These are phyloP conservation scores for Grosmannia penicillata DNA, from an alignment of 2,329 filamentous ascomycete species.

Conservation along the genomic window DNA sequence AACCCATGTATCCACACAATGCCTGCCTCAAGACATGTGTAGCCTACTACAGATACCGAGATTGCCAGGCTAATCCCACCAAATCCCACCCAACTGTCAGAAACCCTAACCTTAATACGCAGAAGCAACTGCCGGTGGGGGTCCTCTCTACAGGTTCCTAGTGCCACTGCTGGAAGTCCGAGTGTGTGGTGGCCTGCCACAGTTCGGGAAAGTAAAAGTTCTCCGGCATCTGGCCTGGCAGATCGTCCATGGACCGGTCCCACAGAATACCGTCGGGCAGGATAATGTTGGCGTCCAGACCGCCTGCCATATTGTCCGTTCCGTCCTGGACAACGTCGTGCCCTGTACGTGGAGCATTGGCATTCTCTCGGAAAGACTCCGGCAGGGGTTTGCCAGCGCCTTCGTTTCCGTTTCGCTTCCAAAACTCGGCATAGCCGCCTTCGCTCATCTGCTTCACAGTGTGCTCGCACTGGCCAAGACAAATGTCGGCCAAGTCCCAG, in stretches of 20 bases:
- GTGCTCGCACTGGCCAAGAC: conserved; percentile 3
- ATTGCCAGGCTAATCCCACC: too few relatives aligned
- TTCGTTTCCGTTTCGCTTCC: neutral
- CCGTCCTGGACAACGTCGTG: neutral
- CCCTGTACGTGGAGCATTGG: neutral
- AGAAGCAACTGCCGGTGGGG: neutral
- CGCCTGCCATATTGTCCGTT: neutral
- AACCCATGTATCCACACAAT: too few relatives aligned
- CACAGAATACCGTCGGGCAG: neutral
- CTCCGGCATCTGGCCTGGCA: conserved; percentile 1
- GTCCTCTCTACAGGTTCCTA: too few relatives aligned
- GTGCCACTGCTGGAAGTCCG: conserved; percentile 1
- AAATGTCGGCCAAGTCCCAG: conserved; percentile 3
- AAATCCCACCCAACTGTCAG: too few relatives aligned
- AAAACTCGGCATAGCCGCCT: conserved; percentile 1
- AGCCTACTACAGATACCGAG: too few relatives aligned
- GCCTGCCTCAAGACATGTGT: too few relatives aligned
- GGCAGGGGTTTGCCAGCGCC: neutral
- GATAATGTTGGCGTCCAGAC: neutral
- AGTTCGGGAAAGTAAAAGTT: conserved; percentile 4
- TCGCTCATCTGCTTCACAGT: conserved; percentile 2
- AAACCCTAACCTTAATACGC: too few relatives aligned
- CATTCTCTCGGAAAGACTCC: neutral
- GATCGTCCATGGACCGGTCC: conserved; percentile 1
- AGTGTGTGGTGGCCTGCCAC: conserved; percentile 1